A percentile compares a stretch with the other conserved stretches of the same genome.
These are phyloP conservation scores for Phoma sp. DNA, from an alignment of 2,329 filamentous ascomycete species.

Conservation along the genomic window DNA sequence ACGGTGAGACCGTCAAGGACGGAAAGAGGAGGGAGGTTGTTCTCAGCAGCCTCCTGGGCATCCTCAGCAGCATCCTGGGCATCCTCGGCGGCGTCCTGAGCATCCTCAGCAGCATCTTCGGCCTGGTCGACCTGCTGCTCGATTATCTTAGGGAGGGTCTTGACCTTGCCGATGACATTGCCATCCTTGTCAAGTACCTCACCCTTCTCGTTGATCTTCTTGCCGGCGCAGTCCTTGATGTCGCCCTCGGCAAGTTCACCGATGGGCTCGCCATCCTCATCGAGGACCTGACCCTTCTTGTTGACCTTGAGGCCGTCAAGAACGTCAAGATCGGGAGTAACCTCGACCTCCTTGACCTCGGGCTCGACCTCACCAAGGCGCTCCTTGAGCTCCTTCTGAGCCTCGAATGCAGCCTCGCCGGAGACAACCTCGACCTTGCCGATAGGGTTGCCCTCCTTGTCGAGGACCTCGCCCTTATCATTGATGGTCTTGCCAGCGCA, in stretches of 20 bases:
- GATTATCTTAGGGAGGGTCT: slow-evolving; percentile 56
- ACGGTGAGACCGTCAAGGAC: slow-evolving; percentile 56
- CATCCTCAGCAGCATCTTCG: slow-evolving; percentile 34
- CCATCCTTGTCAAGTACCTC: slow-evolving; percentile 69
- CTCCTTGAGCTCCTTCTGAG: slow-evolving; percentile 54
- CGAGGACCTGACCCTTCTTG: slow-evolving; percentile 62
- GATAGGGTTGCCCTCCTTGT: slow-evolving; percentile 58
- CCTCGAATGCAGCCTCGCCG: slow-evolving; percentile 58
- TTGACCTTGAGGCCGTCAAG: slow-evolving; percentile 63
- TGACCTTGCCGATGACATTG: slow-evolving; percentile 66
- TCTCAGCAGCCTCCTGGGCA: slow-evolving; percentile 39
- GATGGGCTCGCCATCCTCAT: slow-evolving; percentile 60
- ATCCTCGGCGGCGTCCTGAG: slow-evolving; percentile 42
- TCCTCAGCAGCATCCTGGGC: slow-evolving; percentile 42
- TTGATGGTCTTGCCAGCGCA: slow-evolving; percentile 57
- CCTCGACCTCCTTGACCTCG: slow-evolving; percentile 49
- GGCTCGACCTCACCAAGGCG: slow-evolving; percentile 54
- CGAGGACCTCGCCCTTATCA: slow-evolving; percentile 58
- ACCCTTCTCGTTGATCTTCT: slow-evolving; percentile 69
- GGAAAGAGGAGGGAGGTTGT: slow-evolving; percentile 54
- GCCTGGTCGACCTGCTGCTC: slow-evolving; percentile 45
- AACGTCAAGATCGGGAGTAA: slow-evolving; percentile 54
- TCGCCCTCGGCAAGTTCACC: slow-evolving; percentile 64
- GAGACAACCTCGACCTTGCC: slow-evolving; percentile 57
- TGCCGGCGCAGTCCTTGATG: slow-evolving; percentile 66